Percentiles rank a stretch among this genome's conserved stretches.
phyloP scores from a whole-genome alignment of 345 rosid species.

The Eutrema japonicum region DNA sequence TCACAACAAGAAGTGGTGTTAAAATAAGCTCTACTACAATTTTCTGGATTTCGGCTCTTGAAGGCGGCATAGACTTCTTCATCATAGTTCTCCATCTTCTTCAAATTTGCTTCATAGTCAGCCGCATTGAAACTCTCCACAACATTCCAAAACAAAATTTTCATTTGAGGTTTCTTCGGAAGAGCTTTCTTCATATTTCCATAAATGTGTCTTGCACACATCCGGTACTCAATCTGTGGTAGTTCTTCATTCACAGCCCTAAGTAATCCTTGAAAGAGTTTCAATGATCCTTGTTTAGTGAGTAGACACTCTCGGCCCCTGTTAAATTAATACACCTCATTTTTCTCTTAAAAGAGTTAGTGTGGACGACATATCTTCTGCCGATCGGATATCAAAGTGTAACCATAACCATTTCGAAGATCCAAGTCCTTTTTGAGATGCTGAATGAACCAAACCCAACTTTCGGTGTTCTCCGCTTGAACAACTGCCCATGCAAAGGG shows the following conservation, averaged over 20 bases:
- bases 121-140: not conserved
- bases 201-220: not conserved
- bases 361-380: too few relatives aligned
- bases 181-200: not conserved
- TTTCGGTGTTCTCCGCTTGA: too few relatives aligned
- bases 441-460: too few relatives aligned
- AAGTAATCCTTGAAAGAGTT: not conserved
- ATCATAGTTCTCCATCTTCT: not conserved
- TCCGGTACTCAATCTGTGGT: not conserved
- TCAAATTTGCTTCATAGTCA: not conserved
- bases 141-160: not conserved
- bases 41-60: not conserved
- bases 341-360: too few relatives aligned
- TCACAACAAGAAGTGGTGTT: not conserved
- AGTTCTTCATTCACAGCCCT: not conserved
- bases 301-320: too few relatives aligned
- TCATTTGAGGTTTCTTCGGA: not conserved
- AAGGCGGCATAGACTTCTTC: not conserved
- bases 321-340: too few relatives aligned
- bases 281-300: too few relatives aligned
- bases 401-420: too few relatives aligned
- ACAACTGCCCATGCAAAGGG: too few relatives aligned
- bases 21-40: not conserved
- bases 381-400: too few relatives aligned
- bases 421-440: too few relatives aligned